Conservation (phyloP, 2,329 filamentous ascomycete species). For the Nakataea oryzae region DNA sequence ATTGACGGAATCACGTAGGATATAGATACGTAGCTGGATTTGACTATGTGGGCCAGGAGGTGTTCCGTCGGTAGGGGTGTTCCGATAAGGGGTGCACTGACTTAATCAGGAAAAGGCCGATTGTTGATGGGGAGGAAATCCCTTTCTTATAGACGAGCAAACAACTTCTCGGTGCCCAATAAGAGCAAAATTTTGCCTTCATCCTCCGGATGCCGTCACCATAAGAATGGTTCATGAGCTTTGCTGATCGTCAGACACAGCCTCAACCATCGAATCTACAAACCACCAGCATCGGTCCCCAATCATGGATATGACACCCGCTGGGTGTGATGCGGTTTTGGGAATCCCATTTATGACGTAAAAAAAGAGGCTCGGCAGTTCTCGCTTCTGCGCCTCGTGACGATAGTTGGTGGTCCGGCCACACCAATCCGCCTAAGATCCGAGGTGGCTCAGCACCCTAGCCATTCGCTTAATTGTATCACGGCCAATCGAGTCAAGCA, state of each 20-base stretch:
- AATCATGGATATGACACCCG: neutral
- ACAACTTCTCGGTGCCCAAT: neutral
- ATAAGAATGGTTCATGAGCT: neutral
- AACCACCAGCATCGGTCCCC: neutral
- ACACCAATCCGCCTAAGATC: neutral
- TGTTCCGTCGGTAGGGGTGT: no score
- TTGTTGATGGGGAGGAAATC: no score
- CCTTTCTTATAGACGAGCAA: neutral
- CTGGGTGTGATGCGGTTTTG: neutral
- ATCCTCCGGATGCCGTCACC: neutral
- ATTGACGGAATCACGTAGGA: no score
- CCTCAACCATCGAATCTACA: neutral
- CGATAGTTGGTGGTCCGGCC: neutral
- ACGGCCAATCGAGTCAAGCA: neutral
- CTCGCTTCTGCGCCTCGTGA: neutral
- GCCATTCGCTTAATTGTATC: neutral
- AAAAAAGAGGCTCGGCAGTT: neutral
- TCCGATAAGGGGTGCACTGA: no score
- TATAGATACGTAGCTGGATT: no score
- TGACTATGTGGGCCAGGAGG: no score
- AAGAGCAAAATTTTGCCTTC: neutral
- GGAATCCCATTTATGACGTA: neutral
- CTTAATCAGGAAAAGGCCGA: no score
- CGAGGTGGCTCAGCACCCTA: neutral
- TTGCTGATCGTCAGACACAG: neutral